These are phyloP conservation scores for Seminavis robusta DNA, from an alignment of 108 stramenopile genomes.

Conservation along the genomic window DNA sequence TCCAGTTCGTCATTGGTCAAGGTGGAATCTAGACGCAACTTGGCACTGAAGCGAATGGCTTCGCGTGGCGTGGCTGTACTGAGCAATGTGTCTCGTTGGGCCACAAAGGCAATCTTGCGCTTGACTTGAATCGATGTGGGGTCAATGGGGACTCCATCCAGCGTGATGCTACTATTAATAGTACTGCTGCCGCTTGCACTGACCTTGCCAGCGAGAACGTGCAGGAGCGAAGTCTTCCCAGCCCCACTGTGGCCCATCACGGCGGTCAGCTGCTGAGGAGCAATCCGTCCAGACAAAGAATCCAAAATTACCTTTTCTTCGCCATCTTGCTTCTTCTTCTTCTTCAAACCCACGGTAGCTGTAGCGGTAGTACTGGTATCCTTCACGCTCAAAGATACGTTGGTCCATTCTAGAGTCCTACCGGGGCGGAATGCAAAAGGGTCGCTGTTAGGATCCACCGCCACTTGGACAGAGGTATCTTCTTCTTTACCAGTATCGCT, in stretches of 20 bases:
- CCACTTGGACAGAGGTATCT: too few relatives aligned
- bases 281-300: too few relatives aligned
- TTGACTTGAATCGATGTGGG: constrained; percentile 36
- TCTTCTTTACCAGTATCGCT: too few relatives aligned
- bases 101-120: constrained; percentile 73
- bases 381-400: too few relatives aligned
- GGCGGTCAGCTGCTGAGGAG: too few relatives aligned
- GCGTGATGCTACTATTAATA: constrained; percentile 28
- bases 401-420: constrained; percentile 27
- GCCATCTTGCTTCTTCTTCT: too few relatives aligned
- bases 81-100: constrained; percentile 77
- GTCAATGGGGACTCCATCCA: constrained; percentile 34
- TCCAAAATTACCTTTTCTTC: too few relatives aligned
- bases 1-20: constrained; percentile 48
- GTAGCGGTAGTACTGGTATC: too few relatives aligned
- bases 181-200: constrained; percentile 6
- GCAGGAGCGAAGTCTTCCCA: constrained; percentile 44
- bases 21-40: constrained; percentile 48
- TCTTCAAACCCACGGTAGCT: too few relatives aligned
- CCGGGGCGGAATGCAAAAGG: constrained; percentile 40
- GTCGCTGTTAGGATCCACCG: constrained; percentile 1
- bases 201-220: constrained; percentile 57
- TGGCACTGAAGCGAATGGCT: constrained; percentile 76
- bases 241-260: constrained; percentile 18
- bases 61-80: constrained; percentile 73